These are phyloP conservation scores for Hypoxylon sp. DNA, from an alignment of 2,329 filamentous ascomycete genomes.

Conservation along the genomic window DNA sequence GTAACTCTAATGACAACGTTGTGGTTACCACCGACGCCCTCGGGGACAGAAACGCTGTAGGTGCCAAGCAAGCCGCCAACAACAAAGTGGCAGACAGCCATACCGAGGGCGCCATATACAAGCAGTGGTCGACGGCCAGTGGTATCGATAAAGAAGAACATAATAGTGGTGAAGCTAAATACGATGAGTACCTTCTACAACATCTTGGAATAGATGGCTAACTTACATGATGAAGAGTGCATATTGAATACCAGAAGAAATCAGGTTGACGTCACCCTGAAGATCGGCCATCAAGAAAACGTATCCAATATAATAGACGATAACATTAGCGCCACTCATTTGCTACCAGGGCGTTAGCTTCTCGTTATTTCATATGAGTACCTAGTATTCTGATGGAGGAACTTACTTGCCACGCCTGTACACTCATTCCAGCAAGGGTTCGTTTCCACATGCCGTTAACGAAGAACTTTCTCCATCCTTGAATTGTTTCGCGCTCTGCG, in stretches of 20 bases:
- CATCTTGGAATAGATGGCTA: background rate
- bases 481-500: conserved; percentile 56
- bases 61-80: conserved; percentile 67
- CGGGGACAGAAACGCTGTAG: conserved; percentile 60
- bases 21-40: conserved; percentile 63
- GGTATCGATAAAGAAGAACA: conserved; percentile 67
- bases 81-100: conserved; percentile 72
- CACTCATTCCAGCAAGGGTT: conserved; percentile 68
- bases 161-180: conserved; percentile 60
- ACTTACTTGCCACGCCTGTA: conserved; percentile 69
- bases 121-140: conserved; percentile 75
- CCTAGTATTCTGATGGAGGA: conserved; percentile 33
- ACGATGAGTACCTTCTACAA: conserved; percentile 23
- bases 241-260: conserved; percentile 70
- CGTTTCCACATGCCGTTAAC: conserved; percentile 70
- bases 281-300: conserved; percentile 73
- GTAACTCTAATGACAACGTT: conserved; percentile 69
- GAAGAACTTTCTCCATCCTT: conserved; percentile 58
- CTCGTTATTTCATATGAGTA: background rate
- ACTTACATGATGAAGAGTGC: conserved; percentile 63
- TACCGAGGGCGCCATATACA: conserved; percentile 75
- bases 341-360: conserved; percentile 55
- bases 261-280: conserved; percentile 65
- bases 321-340: conserved; percentile 66
- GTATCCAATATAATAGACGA: conserved; percentile 73